phyloP scores from a whole-genome alignment of 2,329 filamentous ascomycete species.

The Fonsecaea erecta region DNA sequence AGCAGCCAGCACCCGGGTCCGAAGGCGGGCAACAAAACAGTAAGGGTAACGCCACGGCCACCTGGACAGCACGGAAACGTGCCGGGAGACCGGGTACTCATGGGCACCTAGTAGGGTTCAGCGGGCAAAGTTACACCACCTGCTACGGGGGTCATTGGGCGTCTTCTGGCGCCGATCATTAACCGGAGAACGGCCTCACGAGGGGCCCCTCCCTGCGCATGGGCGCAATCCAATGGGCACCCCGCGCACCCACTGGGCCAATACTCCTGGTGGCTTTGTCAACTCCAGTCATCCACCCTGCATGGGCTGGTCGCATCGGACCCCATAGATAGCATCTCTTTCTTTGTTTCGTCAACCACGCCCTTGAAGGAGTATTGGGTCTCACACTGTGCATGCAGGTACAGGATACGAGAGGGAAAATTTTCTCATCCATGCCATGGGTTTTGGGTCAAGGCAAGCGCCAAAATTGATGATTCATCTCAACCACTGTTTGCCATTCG shows the following conservation, averaged over 20 bases:
- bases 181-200: slow-evolving; percentile 16
- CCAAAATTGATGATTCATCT: slow-evolving; percentile 8
- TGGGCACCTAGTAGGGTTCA: not conserved
- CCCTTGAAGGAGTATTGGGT: slow-evolving; percentile 14
- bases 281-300: slow-evolving; percentile 22
- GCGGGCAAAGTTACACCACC: not conserved
- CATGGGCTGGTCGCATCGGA: slow-evolving; percentile 4
- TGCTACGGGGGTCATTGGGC: slow-evolving; percentile 11
- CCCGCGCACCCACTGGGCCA: slow-evolving; percentile 11
- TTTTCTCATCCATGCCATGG: not conserved
- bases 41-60: slow-evolving; percentile 5
- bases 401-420: slow-evolving; percentile 6
- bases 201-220: not conserved
- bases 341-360: slow-evolving; percentile 3
- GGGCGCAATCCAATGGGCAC: not conserved
- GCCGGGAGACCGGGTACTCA: not conserved
- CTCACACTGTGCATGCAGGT: slow-evolving; percentile 16
- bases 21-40: not conserved
- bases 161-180: slow-evolving; percentile 15
- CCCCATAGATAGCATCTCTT: not conserved
- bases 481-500: not conserved
- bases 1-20: not conserved
- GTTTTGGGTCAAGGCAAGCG: not conserved
- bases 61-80: slow-evolving; percentile 11
- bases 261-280: slow-evolving; percentile 13